A percentile compares a stretch with the other conserved stretches of the same genome.
phyloP scores from a whole-genome alignment of 2,329 filamentous ascomycete genomes.

The Chaetomium strumarium region DNA sequence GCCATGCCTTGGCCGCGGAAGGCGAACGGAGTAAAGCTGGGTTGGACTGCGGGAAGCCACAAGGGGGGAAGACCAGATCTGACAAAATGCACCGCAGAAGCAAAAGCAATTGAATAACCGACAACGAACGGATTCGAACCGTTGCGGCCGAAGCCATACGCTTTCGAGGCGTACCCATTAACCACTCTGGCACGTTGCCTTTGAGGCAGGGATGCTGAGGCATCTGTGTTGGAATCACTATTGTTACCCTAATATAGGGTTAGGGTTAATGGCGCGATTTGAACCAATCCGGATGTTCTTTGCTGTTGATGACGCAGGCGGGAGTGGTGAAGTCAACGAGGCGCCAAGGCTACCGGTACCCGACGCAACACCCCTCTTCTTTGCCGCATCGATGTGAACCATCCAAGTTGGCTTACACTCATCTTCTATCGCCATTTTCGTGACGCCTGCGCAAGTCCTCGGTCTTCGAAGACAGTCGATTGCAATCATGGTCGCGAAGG shows the following conservation, averaged over 20 bases:
- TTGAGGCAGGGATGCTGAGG: conserved; percentile 2
- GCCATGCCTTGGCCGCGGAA: no score
- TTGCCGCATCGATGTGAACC: neutral
- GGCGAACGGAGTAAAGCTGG: no score
- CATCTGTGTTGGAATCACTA: neutral
- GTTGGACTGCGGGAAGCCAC: no score
- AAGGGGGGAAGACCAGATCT: neutral
- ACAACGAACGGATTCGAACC: conserved; percentile 21
- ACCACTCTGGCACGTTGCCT: conserved; percentile 22
- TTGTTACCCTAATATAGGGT: neutral
- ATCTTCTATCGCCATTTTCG: conserved; percentile 9
- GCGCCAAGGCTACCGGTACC: conserved; percentile 3
- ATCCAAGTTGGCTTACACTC: neutral
- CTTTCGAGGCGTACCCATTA: conserved; percentile 23
- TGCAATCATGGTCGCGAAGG: conserved; percentile 57
- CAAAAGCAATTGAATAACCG: conserved; percentile 7
- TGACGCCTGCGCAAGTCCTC: conserved; percentile 19
- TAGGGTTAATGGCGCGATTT: neutral
- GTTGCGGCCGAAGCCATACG: conserved; percentile 21
- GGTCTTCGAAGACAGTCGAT: conserved; percentile 14
- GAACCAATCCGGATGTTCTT: neutral
- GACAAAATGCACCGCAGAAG: neutral
- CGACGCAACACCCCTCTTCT: neutral
- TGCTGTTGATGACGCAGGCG: conserved; percentile 15
- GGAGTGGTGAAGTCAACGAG: no score